Percentiles rank a stretch among this genome's conserved stretches.
phyloP scores from a whole-genome alignment of 108 stramenopile species.

The Cyclotella kingstonii region DNA sequence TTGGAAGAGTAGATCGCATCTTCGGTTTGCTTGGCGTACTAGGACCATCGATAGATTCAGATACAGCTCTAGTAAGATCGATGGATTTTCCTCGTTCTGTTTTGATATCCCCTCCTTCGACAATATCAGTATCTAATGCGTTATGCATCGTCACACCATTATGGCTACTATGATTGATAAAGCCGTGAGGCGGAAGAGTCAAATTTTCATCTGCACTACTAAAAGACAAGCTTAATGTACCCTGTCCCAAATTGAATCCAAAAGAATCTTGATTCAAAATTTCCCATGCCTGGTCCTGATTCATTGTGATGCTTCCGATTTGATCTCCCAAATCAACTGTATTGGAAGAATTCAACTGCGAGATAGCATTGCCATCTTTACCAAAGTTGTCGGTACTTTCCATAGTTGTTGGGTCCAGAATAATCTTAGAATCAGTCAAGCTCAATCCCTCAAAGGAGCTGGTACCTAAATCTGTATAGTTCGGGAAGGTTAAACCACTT shows the following conservation, averaged over 20 bases:
- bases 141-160: conserved; percentile 6
- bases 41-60: conserved; percentile 6
- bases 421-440: neutral
- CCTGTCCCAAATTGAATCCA: conserved; percentile 23
- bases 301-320: conserved; percentile 5
- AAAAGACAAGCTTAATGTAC: conserved; percentile 14
- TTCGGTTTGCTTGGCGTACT: neutral
- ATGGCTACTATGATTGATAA: neutral
- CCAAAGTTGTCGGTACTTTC: no score
- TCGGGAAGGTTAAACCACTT: neutral
- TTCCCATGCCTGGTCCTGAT: conserved; percentile 15
- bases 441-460: conserved; percentile 1
- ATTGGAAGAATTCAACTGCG: neutral
- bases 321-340: conserved; percentile 3
- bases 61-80: conserved; percentile 10
- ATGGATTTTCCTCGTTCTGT: conserved; percentile 8
- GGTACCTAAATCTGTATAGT: neutral
- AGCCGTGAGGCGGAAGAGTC: neutral
- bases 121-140: conserved; percentile 1
- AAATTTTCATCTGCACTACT: conserved; percentile 4
- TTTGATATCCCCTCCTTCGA: neutral
- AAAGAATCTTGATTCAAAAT: conserved; percentile 26
- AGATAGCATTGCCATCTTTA: neutral
- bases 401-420: neutral
- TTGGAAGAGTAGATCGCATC: neutral